Conservation (phyloP, 1,139 yeast species). For the Yarrowia galli region DNA sequence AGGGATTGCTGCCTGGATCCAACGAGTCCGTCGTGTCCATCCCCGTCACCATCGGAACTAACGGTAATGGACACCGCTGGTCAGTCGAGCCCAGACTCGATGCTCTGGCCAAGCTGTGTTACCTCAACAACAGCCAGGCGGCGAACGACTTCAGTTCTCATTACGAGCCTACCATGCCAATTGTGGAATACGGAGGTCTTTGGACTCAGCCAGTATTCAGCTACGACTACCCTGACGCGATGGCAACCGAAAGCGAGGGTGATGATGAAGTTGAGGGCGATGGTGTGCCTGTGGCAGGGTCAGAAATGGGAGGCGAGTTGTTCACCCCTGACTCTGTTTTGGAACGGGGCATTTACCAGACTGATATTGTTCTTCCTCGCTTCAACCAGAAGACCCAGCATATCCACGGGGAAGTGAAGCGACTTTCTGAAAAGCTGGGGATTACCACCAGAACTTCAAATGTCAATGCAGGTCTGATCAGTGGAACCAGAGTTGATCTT, state of each 20-base stretch:
- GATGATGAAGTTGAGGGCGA: background rate
- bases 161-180: constrained; percentile 15
- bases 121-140: background rate
- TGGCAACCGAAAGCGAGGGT: constrained; percentile 8
- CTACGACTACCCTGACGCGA: constrained; percentile 3
- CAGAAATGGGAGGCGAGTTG: background rate
- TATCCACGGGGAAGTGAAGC: constrained; percentile 18
- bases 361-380: constrained; percentile 21
- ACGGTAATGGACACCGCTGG: background rate
- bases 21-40: constrained; percentile 16
- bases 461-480: constrained; percentile 1
- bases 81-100: constrained; percentile 29
- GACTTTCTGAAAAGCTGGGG: constrained; percentile 6
- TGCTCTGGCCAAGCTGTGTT: constrained; percentile 27
- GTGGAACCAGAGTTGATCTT: constrained; percentile 23
- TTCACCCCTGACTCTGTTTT: background rate
- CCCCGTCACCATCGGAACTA: constrained; percentile 4
- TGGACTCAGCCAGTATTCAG: constrained; percentile 12
- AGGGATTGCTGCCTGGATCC: constrained; percentile 7
- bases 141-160: background rate
- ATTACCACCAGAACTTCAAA: background rate
- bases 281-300: background rate
- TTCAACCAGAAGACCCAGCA: constrained; percentile 13
- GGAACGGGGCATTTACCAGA: background rate
- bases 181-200: constrained; percentile 20